Conservation (phyloP, 148 eudicot species). For the Diospyros kaki region DNA sequence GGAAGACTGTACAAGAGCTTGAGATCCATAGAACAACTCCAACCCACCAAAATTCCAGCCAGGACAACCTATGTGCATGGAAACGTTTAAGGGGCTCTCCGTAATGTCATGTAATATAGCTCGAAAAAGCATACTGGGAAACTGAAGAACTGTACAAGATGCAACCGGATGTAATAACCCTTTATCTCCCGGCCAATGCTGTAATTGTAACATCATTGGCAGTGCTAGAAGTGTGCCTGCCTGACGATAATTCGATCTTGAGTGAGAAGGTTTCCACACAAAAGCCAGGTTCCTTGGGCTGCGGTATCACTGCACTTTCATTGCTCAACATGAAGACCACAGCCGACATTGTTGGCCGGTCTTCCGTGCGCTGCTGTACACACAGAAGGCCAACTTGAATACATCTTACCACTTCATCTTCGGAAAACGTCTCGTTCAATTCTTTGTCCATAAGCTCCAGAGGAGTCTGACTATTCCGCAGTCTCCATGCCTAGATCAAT, state of each 20-base stretch:
- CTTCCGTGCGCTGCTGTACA: conserved; percentile 16
- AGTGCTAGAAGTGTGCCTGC: conserved; percentile 10
- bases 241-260: conserved; percentile 14
- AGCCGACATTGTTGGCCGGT: conserved; percentile 21
- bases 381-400: conserved; percentile 27
- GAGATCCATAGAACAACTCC: too few relatives aligned
- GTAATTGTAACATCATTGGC: conserved; percentile 22
- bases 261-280: conserved; percentile 16
- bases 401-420: conserved; percentile 15
- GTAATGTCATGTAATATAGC: too few relatives aligned
- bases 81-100: too few relatives aligned
- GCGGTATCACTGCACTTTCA: conserved; percentile 4
- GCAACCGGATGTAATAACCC: neutral
- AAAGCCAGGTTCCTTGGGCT: conserved; percentile 18
- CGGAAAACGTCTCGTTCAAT: neutral
- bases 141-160: conserved; percentile 4
- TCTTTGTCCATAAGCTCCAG: conserved; percentile 5
- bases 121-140: neutral
- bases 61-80: too few relatives aligned
- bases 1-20: too few relatives aligned
- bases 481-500: conserved; percentile 27
- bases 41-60: too few relatives aligned
- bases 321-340: conserved; percentile 21
- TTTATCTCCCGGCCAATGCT: conserved; percentile 16
- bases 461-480: conserved; percentile 23